Evolutionary conservation across 2,329 filamentous ascomycete species (phyloP).

Genomic region (Microcyclospora tardicrescens): DNA sequence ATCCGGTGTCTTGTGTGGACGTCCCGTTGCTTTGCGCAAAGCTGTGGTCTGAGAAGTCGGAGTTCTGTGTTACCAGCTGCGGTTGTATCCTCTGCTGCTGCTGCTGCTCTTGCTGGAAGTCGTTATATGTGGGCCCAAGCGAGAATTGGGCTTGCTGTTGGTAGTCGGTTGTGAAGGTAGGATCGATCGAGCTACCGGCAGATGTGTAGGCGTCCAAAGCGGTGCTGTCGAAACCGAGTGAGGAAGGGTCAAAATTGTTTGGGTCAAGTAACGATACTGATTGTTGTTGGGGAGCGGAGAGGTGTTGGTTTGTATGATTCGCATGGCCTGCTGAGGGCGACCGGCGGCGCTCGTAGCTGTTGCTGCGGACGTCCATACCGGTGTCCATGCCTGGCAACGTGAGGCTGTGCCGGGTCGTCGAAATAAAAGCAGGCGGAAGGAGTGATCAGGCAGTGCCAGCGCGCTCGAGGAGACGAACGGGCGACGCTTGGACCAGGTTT

Average conservation of each 20-base stretch:
- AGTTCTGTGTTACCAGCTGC: conserved; percentile 16
- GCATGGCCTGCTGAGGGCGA: conserved; percentile 15
- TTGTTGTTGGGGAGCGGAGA: conserved; percentile 18
- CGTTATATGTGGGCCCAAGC: conserved; percentile 26
- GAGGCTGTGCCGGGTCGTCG: conserved; percentile 26
- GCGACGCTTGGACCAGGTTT: no score
- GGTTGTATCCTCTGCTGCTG: conserved; percentile 17
- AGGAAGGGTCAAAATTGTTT: conserved; percentile 8
- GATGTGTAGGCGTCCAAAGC: conserved; percentile 13
- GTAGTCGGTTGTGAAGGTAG: conserved; percentile 32
- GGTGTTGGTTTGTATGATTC: conserved; percentile 16
- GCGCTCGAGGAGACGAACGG: no score
- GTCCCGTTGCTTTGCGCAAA: conserved; percentile 25
- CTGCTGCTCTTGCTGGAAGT: conserved; percentile 21
- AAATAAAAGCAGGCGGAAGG: no score
- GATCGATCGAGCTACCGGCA: conserved; percentile 14
- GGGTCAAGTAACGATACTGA: conserved; percentile 6
- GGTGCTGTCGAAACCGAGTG: conserved; percentile 5
- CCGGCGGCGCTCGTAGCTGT: conserved; percentile 27
- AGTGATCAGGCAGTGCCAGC: no score
- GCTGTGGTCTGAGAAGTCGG: conserved; percentile 28
- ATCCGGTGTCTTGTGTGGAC: conserved; percentile 39
- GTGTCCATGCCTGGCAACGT: conserved; percentile 41
- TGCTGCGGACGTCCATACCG: conserved; percentile 26
- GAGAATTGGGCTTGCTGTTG: conserved; percentile 29